A percentile compares a stretch with the other conserved stretches of the same genome.
These are phyloP conservation scores for Rhododendron griersonianum DNA, from an alignment of 148 eudicot species.

Conservation along the genomic window DNA sequence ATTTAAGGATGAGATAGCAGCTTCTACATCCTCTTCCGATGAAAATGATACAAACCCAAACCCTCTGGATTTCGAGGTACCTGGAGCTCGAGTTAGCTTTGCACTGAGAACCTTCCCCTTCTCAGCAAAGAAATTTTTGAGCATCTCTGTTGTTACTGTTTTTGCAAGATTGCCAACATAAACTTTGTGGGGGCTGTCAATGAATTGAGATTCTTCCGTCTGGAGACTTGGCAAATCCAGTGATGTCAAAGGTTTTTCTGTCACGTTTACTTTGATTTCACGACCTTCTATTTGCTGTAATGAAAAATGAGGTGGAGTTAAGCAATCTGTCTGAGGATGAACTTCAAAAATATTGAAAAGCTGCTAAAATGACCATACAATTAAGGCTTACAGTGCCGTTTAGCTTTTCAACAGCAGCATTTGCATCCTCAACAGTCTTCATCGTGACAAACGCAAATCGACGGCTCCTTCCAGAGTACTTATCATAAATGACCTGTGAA, in stretches of 20 bases:
- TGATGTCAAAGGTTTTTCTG: constrained; percentile 70
- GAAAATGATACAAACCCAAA: constrained; percentile 88
- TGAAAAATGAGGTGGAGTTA: background rate
- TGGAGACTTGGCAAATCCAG: constrained; percentile 38
- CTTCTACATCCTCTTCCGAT: constrained; percentile 86
- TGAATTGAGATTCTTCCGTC: constrained; percentile 55
- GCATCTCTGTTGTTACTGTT: constrained; percentile 66
- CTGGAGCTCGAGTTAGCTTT: constrained; percentile 78
- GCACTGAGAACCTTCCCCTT: constrained; percentile 88
- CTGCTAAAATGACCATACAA: background rate
- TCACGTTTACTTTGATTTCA: constrained; percentile 74
- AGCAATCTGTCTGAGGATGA: background rate
- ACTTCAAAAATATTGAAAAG: background rate
- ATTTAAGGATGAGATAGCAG: constrained; percentile 70
- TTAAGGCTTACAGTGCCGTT: constrained; percentile 68
- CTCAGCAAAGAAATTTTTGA: constrained; percentile 67
- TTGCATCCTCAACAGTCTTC: constrained; percentile 93
- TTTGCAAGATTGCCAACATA: constrained; percentile 92
- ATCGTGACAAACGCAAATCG: constrained; percentile 86
- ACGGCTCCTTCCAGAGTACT: constrained; percentile 77
- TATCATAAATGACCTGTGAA: constrained; percentile 84
- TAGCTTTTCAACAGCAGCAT: constrained; percentile 74
- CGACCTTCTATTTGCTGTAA: constrained; percentile 80
- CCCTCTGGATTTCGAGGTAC: constrained; percentile 83
- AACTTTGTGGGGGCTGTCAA: constrained; percentile 84